Evolutionary conservation across 2,329 filamentous ascomycete species (phyloP).

Genomic region (Macroventuria anomochaeta): DNA sequence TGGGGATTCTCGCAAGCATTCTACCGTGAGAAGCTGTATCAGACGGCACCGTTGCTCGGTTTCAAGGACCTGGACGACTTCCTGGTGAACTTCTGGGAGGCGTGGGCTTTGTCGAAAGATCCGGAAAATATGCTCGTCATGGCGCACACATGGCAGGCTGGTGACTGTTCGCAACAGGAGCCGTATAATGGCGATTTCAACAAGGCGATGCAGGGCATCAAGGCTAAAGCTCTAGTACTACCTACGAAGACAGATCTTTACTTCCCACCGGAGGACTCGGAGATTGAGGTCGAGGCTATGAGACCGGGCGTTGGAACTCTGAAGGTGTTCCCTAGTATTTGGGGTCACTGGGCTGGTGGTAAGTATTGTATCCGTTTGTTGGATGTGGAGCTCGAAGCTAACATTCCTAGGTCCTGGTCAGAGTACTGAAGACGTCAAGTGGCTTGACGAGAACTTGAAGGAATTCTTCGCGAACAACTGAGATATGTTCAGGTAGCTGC

Average conservation of each 20-base stretch:
- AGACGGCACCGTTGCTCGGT: conserved; percentile 61
- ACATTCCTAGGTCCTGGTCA: conserved; percentile 65
- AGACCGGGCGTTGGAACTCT: conserved; percentile 63
- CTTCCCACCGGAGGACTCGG: conserved; percentile 81
- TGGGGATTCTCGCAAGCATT: conserved; percentile 84
- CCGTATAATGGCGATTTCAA: conserved; percentile 72
- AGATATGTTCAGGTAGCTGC: background rate
- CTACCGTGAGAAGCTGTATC: conserved; percentile 74
- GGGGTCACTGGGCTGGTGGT: conserved; percentile 66
- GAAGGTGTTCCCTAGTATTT: conserved; percentile 64
- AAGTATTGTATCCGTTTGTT: conserved; percentile 36
- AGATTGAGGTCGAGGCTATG: conserved; percentile 73
- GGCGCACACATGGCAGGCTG: conserved; percentile 80
- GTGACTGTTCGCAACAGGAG: conserved; percentile 71
- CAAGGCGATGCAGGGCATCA: conserved; percentile 68
- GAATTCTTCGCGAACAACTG: conserved; percentile 56
- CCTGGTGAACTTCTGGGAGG: conserved; percentile 77
- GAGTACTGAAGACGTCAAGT: conserved; percentile 73
- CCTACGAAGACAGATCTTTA: conserved; percentile 79
- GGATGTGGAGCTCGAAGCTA: conserved; percentile 3
- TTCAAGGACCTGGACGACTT: conserved; percentile 76
- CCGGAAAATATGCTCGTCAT: conserved; percentile 77
- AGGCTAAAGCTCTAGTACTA: conserved; percentile 73
- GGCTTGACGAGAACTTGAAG: conserved; percentile 69
- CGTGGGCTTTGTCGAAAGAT: conserved; percentile 74